Conservation (phyloP, 495 filamentous ascomycete species). For the Neurospora africana region DNA sequence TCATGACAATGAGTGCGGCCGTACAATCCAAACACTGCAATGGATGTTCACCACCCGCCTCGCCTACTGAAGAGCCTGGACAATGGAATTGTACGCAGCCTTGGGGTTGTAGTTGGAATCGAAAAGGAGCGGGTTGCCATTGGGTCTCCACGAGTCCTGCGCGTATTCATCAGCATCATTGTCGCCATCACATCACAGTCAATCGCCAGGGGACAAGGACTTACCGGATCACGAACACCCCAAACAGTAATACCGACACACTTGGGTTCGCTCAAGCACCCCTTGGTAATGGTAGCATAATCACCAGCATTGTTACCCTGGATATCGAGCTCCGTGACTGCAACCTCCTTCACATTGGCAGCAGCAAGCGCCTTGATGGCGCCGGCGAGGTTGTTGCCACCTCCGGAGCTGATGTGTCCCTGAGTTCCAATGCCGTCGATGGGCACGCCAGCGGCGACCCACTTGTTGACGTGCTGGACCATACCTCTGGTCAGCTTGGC, state of each 20-base stretch:
- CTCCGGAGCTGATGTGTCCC: constrained; percentile 46
- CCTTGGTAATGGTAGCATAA: constrained; percentile 53
- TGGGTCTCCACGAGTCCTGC: constrained; percentile 55
- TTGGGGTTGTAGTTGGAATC: constrained; percentile 54
- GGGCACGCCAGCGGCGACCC: constrained; percentile 52
- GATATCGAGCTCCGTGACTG: constrained; percentile 60
- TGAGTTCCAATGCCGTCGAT: constrained; percentile 69
- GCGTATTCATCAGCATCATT: not conserved
- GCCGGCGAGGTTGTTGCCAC: constrained; percentile 31
- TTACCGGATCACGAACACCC: constrained; percentile 58
- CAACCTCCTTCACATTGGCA: constrained; percentile 43
- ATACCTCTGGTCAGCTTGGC: constrained; percentile 51
- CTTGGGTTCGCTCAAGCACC: constrained; percentile 51
- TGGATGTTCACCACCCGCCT: not conserved
- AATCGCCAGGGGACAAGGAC: constrained; percentile 5
- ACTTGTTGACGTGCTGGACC: constrained; percentile 54
- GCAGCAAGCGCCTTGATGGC: constrained; percentile 48
- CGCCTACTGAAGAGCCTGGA: constrained; percentile 33
- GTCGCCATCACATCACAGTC: not conserved
- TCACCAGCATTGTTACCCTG: constrained; percentile 45
- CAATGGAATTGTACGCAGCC: constrained; percentile 52
- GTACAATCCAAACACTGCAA: too few relatives aligned
- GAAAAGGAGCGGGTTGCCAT: constrained; percentile 51
- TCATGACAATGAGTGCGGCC: not conserved
- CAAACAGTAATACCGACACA: constrained; percentile 70